Evolutionary conservation across 306 rosid genomes (phyloP).

Genomic region (Cucurbita argyrosperma): DNA sequence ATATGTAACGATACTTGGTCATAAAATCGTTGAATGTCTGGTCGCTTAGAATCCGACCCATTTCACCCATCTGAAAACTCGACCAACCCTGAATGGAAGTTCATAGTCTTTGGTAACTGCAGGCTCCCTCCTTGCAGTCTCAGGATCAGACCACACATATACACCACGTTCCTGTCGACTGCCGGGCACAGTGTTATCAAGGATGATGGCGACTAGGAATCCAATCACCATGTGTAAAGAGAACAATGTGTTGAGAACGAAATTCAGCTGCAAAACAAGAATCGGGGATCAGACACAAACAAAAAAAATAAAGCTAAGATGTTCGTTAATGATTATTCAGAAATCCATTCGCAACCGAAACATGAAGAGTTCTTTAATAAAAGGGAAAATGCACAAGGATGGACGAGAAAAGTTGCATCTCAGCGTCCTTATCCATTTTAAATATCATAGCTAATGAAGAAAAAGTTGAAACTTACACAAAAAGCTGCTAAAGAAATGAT

Average conservation of each 20-base stretch:
- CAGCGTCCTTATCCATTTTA: neutral
- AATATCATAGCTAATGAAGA: neutral
- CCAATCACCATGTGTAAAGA: slow-evolving; percentile 87
- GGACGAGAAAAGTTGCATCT: neutral
- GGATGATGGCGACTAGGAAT: slow-evolving; percentile 68
- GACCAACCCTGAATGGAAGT: slow-evolving; percentile 72
- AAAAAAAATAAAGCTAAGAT: neutral
- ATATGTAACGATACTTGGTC: neutral
- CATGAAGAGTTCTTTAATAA: neutral
- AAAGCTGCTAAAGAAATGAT: neutral
- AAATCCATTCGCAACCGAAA: neutral
- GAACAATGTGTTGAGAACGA: slow-evolving; percentile 55
- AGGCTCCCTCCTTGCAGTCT: slow-evolving; percentile 68
- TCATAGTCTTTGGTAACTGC: slow-evolving; percentile 69
- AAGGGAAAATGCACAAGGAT: neutral
- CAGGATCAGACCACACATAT: slow-evolving; percentile 80
- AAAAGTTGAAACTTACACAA: neutral
- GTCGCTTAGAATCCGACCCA: slow-evolving; percentile 65
- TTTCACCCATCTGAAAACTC: slow-evolving; percentile 88
- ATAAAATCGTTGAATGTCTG: neutral
- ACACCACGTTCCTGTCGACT: slow-evolving; percentile 89
- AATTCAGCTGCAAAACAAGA: slow-evolving; percentile 49
- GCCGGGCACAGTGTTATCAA: slow-evolving; percentile 97
- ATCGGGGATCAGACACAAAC: neutral
- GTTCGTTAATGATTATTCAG: neutral